Evolutionary conservation across 169 alveolate species (phyloP), one percentile per base, ranked within the genome.

Genomic region (Theileria luwenshuni): DNA sequence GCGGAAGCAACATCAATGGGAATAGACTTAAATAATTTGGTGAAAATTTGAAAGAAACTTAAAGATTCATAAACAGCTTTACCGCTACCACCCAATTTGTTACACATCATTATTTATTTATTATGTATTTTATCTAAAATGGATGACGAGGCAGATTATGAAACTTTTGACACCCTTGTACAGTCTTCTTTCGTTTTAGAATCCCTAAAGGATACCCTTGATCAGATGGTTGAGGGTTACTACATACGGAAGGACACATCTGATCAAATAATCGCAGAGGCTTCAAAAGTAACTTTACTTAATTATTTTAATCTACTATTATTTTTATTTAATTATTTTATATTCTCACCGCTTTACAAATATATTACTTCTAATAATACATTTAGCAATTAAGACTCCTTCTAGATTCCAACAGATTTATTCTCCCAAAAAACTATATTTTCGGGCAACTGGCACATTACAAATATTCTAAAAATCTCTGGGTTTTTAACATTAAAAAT

Each of bases 211-310:
- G 81, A 33, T 45, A 81, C 89, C 15, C 68, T 81, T 68, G 73
- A 56, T 45, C 72, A 81, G 42, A 81, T 81, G 89, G 63, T 81
- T n/a, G 85, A 52, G 21, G 81, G 81, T 12, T 81, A 76, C 13
- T 81, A 68, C 74, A 74, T 81, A 56, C 45, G 81, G 51, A 81
- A 74, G 64, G 56, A 45, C 28, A 65, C 69, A 28, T 74, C 84
- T 0, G 76, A 68, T 38, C 19, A 15, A 45, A 72, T 81, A 13
- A 30, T 72, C 48, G 28, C 38, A 38, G 89, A 81, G 32, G 89
- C 89, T 12, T 12, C 75, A 17, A 48, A 35, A 17, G 89, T 81
- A 64, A 7, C 64, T 47, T 65, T 10, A 23, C 3, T 42, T 61
- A 32, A 10, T 2, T 5, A 15, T 56, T 28, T 7, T 59, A n/a